Evolutionary conservation across 495 filamentous ascomycete species (phyloP), one percentile per base, ranked within the genome.

Genomic region (Lasiosphaeriaceae sp.): DNA sequence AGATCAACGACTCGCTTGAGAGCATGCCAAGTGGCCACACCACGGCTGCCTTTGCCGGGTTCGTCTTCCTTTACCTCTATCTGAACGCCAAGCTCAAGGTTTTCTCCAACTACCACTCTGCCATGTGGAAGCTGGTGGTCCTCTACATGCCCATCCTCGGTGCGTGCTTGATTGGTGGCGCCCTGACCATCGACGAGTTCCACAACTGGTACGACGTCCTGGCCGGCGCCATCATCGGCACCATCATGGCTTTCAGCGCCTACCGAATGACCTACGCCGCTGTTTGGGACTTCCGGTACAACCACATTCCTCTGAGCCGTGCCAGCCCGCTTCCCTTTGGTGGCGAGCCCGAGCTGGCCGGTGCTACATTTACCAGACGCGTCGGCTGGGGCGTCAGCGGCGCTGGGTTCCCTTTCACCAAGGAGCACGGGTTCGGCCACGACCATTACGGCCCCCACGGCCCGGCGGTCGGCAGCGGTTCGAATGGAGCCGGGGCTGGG

Each of bases 61-160:
- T 80, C 48, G 62, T 77, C 5, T 88, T 76, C 55, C 64, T 86
- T 4, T 74, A 72, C n/a, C 72, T 88, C 0, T 89, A 85, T 64
- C 71, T 88, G 17, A 87, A 87, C 57, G 83, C 80, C 7, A 86
- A 87, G 56, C 71, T 88, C 19, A 85, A 86, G 67, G 74, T 83
- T 20, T 84, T 82, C 57, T 59, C 77, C 47, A 77, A 82, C 66
- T 81, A 82, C 60, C 83, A 85, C 55, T 79, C 83, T 1, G 76
- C 79, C 17, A 78, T 84, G 76, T 87, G 84, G 84, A 86, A 86
- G 70, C 62, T 85, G 1, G 69, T 82, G 31, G 74, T 70, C 17
- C 67, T 79, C n/a, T 84, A 81, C 5, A 73, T 77, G 8, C 84
- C 85, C 0, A 66, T 88, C 5, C 74, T 86, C 3, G 83, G 77